Evolutionary conservation across 2,329 filamentous ascomycete genomes (phyloP).

Genomic region (Thermothelomyces thermophilus): DNA sequence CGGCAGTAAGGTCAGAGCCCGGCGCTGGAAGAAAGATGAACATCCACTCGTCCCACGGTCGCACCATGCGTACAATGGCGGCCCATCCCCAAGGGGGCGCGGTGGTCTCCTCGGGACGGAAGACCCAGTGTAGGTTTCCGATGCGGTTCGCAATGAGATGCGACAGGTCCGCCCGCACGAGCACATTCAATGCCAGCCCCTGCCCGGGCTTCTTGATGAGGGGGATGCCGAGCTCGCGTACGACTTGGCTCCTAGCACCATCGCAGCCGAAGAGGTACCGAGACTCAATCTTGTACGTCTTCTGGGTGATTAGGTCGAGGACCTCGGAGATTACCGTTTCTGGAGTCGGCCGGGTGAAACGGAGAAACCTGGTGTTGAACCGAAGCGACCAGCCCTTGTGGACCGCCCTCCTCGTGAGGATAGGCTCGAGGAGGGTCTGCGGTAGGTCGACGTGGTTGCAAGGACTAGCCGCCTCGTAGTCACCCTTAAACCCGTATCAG

Average conservation of each 20-base stretch:
- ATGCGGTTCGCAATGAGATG: slow-evolving; percentile 43
- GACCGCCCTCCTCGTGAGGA: slow-evolving; percentile 37
- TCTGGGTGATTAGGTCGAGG: slow-evolving; percentile 21
- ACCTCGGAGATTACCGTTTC: slow-evolving; percentile 27
- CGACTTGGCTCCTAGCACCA: slow-evolving; percentile 37
- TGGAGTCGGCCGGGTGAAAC: slow-evolving; percentile 27
- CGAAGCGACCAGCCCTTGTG: slow-evolving; percentile 35
- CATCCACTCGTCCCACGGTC: slow-evolving; percentile 58
- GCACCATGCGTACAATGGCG: slow-evolving; percentile 51
- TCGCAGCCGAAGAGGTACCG: slow-evolving; percentile 56
- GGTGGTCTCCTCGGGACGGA: slow-evolving; percentile 49
- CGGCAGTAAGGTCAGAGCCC: slow-evolving; percentile 31
- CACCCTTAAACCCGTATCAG: too few relatives aligned
- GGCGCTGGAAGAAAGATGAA: slow-evolving; percentile 45
- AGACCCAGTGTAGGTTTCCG: slow-evolving; percentile 56
- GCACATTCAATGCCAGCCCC: slow-evolving; percentile 36
- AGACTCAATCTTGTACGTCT: slow-evolving; percentile 38
- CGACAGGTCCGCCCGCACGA: slow-evolving; percentile 41
- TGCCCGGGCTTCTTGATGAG: slow-evolving; percentile 30
- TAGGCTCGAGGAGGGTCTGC: slow-evolving; percentile 43
- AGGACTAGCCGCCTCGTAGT: slow-evolving; percentile 40
- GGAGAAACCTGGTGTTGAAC: slow-evolving; percentile 36
- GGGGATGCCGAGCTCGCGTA: slow-evolving; percentile 32
- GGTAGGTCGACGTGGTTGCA: slow-evolving; percentile 41
- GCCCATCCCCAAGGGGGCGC: slow-evolving; percentile 46